A percentile compares a stretch with the other conserved stretches of the same genome.
Conservation (phyloP, 139 green algal genomes). For the Chlorella sp. region DNA sequence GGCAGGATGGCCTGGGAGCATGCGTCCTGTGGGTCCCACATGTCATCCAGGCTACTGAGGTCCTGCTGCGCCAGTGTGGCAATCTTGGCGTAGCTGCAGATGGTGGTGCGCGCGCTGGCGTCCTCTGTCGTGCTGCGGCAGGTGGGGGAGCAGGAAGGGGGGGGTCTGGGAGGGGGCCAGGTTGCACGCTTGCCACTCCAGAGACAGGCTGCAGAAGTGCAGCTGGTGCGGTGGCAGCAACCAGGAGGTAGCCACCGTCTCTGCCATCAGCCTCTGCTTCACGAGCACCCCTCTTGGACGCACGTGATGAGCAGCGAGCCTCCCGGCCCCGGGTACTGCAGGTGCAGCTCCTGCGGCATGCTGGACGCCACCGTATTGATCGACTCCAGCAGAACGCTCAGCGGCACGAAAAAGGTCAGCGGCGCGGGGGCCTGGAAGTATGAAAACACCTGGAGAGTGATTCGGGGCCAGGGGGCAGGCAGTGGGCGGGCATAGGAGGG, state of each 20-base stretch:
- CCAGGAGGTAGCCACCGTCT: too few relatives aligned
- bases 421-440: not conserved
- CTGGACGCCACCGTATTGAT: slow-evolving; percentile 33
- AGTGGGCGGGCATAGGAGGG: too few relatives aligned
- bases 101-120: not conserved
- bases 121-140: slow-evolving; percentile 8
- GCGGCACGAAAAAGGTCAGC: slow-evolving; percentile 12
- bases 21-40: slow-evolving; percentile 27
- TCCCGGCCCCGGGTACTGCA: slow-evolving; percentile 38
- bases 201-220: too few relatives aligned
- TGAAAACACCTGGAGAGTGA: slow-evolving; percentile 27
- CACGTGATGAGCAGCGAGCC: slow-evolving; percentile 37
- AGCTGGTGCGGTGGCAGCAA: too few relatives aligned
- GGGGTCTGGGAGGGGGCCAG: not conserved
- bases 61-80: slow-evolving; percentile 24
- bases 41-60: slow-evolving; percentile 23
- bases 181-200: too few relatives aligned
- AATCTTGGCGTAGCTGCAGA: slow-evolving; percentile 28
- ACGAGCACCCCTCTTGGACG: not conserved
- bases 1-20: slow-evolving; percentile 29
- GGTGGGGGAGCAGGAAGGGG: not conserved
- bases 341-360: slow-evolving; percentile 20
- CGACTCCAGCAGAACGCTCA: slow-evolving; percentile 26
- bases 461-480: not conserved
- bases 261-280: too few relatives aligned